Evolutionary conservation across 2,329 filamentous ascomycete genomes (phyloP), one percentile per base, ranked within the genome.

Genomic region (Geosmithia morbida): DNA sequence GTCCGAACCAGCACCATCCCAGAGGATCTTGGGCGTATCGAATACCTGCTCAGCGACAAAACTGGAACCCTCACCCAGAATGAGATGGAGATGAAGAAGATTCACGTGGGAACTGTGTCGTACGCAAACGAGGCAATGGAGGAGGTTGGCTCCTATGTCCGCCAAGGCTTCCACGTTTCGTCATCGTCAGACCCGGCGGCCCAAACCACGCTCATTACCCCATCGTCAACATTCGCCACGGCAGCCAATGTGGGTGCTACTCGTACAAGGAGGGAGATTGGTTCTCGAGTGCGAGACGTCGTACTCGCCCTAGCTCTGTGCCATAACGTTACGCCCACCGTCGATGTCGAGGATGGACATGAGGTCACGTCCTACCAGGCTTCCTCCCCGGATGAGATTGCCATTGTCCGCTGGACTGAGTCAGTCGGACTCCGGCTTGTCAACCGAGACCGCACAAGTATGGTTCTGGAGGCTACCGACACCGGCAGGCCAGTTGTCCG

Each of bases 91-190:
- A 83, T 98, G 75, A 95, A 94, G 61, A 98, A 98, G 66, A 90
- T 98, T 6, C 94, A 98, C 58, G 87, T 98, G 47, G 92, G 94
- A 10, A 98, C 92, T 10, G 92, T 97, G 1, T 97, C 90, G 1
- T 98, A 98, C 58, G 92, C 90, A 33, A 95, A 95, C 55, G 92
- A 98, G 60, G 90, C 92, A 10, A 98, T 98, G 92, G 92, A 97
- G 55, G 94, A 98, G 66, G 92, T 98, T 13, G 70, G 79, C 13
- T 77, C 85, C 0, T 96, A 95, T 59, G 77, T 98, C 46, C 81
- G 76, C 52, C 89, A 96, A 61, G 86, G 83, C 6, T 95, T 97
- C 56, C 74, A 81, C 13, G 60, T 71, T 41, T 68, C 69, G 40
- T 63, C 67, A 6, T 69, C 69, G 1, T 65, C 66, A 1, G 67